Conservation (phyloP, 495 filamentous ascomycete species). For the Sordaria brevicollis region DNA sequence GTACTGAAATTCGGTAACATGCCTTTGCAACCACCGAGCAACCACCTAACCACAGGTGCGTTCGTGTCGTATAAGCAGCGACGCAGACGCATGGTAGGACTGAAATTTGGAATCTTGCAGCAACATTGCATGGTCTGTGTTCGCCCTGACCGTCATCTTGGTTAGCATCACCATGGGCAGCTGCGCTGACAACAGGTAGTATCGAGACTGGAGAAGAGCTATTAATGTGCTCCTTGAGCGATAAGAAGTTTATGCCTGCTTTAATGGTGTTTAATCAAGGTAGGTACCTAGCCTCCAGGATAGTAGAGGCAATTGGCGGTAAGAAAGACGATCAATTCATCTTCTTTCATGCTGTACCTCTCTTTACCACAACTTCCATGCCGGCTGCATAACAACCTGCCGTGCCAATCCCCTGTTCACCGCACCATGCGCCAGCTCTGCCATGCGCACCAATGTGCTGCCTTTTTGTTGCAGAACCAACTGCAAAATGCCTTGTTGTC, state of each 20-base stretch:
- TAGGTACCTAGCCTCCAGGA: too few species aligned
- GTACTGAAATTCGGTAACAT: background rate
- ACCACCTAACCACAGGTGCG: background rate
- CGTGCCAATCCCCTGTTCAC: background rate
- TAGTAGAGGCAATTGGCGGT: background rate
- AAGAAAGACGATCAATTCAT: background rate
- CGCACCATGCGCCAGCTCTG: too few species aligned
- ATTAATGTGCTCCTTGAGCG: background rate
- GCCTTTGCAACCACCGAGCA: background rate
- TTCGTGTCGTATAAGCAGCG: background rate
- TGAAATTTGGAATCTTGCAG: background rate
- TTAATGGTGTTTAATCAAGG: background rate
- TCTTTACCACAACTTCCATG: background rate
- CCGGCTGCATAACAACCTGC: background rate
- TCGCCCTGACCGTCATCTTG: background rate
- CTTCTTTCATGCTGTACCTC: background rate
- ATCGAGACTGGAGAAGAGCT: background rate
- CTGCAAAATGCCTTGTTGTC: background rate
- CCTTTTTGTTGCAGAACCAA: background rate
- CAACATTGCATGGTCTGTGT: background rate
- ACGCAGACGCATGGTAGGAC: background rate
- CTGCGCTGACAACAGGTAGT: background rate
- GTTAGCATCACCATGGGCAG: too few species aligned
- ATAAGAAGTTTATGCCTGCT: background rate
- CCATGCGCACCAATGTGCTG: background rate